Evolutionary conservation across 768 basidiomycete species (phyloP), one percentile per base, ranked within the genome.

Genomic region (Daedalea quercina): DNA sequence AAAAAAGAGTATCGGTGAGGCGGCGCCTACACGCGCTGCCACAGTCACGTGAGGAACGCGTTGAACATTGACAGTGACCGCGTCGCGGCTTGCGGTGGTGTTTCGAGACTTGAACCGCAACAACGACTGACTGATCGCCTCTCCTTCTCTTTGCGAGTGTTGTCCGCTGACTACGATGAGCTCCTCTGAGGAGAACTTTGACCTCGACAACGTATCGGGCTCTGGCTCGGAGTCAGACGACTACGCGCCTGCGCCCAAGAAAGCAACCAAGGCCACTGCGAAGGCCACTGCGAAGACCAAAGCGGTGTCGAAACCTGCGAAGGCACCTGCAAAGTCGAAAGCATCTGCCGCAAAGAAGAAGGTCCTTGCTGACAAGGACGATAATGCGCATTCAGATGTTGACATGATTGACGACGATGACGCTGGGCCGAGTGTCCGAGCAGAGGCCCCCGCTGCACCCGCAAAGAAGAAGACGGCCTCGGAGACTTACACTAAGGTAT

Each of bases 401-500:
- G 72, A 73, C 61, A 66, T 61, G 42, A 67, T 73, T 50, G 76
- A 75, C 54, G 65, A 65, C 22, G 72, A 74, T 47, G 70, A 72
- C 9, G 63, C 61, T 24, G 63, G 57, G 19, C 62, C 65, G 25
- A 55, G 57, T 41, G 59, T 55, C 41, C 65, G 65, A 3, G 60
- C 59, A 6, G 62, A 56, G 22, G 57, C 50, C 20, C 52, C 40
- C 54, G 64, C 59, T 7, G 66, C 67, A 2, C 52, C 67, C 15
- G 64, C 67, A 51, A 88, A 87, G 73, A 85, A 88, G 73, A 95
- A 95, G 74, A 88, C 83, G 12, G 90, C 89, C 1, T 91, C 90
- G 7, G 91, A 97, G 64, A 94, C 79, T 34, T 95, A 94, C 64
- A 85, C 84, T 49, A 94, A 93, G 79, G 93, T 91, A 44, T 59